phyloP scores from a whole-genome alignment of 2,329 filamentous ascomycete species.

The Metarhizium rileyi region DNA sequence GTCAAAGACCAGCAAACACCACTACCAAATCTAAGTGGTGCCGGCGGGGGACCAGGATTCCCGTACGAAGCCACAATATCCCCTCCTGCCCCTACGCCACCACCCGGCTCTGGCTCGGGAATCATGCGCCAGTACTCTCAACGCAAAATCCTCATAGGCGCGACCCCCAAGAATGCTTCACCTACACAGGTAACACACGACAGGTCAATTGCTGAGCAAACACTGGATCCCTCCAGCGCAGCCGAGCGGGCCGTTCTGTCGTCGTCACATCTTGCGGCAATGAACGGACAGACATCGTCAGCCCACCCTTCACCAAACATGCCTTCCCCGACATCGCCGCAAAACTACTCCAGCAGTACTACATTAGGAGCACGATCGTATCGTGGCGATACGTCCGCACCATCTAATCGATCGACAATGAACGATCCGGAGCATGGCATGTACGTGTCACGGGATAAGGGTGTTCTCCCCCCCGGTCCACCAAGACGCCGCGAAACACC shows the following conservation, averaged over 20 bases:
- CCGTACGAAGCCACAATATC: conserved; percentile 41
- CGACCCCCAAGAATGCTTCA: conserved; percentile 65
- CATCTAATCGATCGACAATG: conserved; percentile 47
- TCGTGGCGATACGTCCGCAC: conserved; percentile 43
- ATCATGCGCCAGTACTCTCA: conserved; percentile 67
- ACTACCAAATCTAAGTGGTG: conserved; percentile 46
- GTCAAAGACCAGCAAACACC: conserved; percentile 89
- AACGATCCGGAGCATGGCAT: conserved; percentile 34
- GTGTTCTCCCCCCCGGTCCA: conserved; percentile 19
- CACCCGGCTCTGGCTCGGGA: conserved; percentile 35
- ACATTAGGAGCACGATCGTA: conserved; percentile 55
- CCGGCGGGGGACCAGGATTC: conserved; percentile 28
- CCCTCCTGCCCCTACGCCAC: conserved; percentile 47
- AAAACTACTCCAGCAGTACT: conserved; percentile 40
- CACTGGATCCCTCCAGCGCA: conserved; percentile 58
- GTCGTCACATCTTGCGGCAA: conserved; percentile 59
- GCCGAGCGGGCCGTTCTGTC: conserved; percentile 56
- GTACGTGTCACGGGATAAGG: conserved; percentile 23
- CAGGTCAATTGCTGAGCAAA: conserved; percentile 51
- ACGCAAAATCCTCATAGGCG: conserved; percentile 62
- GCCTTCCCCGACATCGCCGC: conserved; percentile 61
- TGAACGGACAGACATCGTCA: conserved; percentile 54
- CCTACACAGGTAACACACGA: conserved; percentile 66
- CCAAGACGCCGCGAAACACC: conserved; percentile 53
- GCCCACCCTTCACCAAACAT: conserved; percentile 56